Conservation (phyloP, 371 early-diverging fungal genomes). For the Batkoa obscura region DNA sequence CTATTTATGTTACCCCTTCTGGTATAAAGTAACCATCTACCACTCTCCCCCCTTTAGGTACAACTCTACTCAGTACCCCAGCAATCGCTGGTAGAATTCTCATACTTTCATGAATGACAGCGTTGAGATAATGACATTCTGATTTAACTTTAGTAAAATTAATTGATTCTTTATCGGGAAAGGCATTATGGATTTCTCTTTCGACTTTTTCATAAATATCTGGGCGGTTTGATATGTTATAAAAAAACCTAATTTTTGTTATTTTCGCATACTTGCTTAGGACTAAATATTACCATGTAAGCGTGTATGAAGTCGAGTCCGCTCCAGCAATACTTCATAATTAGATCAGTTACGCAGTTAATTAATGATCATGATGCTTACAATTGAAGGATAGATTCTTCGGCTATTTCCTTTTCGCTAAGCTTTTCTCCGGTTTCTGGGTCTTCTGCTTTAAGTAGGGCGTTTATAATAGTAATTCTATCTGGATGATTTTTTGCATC, state of each 20-base stretch:
- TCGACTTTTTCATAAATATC: not conserved
- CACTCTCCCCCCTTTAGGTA: constrained; percentile 11
- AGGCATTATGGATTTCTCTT: not conserved
- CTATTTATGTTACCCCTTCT: constrained; percentile 2
- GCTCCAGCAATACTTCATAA: not conserved
- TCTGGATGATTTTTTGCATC: too few relatives aligned
- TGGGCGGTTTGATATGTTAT: not conserved
- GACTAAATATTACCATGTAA: not conserved
- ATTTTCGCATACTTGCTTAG: not conserved
- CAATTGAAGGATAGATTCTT: not conserved
- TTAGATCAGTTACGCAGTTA: not conserved
- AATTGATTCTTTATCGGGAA: not conserved
- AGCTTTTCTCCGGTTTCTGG: not conserved
- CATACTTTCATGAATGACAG: constrained; percentile 3
- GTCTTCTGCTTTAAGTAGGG: not conserved
- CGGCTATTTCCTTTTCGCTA: not conserved
- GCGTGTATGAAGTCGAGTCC: not conserved
- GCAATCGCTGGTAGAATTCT: not conserved
- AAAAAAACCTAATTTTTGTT: not conserved
- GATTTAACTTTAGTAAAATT: not conserved
- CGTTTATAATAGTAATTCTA: too few relatives aligned
- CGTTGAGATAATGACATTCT: constrained; percentile 1
- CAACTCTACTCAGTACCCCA: constrained; percentile 10
- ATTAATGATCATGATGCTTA: not conserved
- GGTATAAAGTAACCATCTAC: constrained; percentile 10